A percentile compares a stretch with the other conserved stretches of the same genome.
These are phyloP conservation scores for Fragaria ananassa DNA, from an alignment of 306 rosid genomes.

Conservation along the genomic window DNA sequence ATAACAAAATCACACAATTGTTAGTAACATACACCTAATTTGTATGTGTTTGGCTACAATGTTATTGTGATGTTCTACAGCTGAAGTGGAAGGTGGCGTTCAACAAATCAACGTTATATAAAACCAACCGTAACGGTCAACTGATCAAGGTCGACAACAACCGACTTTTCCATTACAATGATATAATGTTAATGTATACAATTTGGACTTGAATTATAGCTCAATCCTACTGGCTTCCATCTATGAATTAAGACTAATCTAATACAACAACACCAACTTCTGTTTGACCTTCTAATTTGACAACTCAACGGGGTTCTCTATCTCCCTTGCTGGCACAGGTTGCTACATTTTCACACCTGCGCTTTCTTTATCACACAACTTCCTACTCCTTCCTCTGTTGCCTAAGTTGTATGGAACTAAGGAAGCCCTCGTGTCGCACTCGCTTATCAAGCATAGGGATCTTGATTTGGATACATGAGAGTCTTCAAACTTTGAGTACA, in stretches of 20 bases:
- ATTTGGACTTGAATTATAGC: constrained; percentile 6
- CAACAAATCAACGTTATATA: background rate
- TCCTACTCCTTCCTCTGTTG: background rate
- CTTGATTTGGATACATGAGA: background rate
- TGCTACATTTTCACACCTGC: background rate
- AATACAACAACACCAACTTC: background rate
- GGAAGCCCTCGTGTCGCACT: background rate
- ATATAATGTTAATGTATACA: background rate
- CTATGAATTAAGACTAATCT: constrained; percentile 9
- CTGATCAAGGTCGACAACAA: background rate
- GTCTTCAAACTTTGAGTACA: background rate
- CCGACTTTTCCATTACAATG: background rate
- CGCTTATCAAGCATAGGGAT: background rate
- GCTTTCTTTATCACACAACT: background rate
- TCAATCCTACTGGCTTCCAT: background rate
- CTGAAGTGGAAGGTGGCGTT: background rate
- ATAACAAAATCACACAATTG: too few relatives aligned
- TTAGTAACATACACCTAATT: too few relatives aligned
- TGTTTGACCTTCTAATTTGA: constrained; percentile 11
- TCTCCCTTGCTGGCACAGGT: background rate
- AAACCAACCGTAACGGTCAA: background rate
- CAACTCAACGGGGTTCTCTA: background rate
- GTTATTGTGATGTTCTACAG: background rate
- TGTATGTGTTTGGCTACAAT: too few relatives aligned
- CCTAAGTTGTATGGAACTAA: background rate